Evolutionary conservation across 352 stramenopile species (phyloP).

Genomic region (Phytopythium boreale): DNA sequence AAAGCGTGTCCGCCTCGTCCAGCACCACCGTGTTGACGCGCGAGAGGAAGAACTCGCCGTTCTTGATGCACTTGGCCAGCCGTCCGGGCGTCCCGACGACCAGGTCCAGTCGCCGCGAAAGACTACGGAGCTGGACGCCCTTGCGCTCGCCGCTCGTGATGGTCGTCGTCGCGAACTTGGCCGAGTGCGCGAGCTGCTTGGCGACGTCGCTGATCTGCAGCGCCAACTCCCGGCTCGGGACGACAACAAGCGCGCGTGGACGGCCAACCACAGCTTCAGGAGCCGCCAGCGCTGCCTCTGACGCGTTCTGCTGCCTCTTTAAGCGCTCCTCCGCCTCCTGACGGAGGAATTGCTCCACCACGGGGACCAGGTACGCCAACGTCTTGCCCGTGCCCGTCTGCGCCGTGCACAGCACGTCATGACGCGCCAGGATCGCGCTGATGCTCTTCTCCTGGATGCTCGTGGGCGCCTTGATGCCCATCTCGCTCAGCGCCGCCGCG

Average conservation of each 20-base stretch:
- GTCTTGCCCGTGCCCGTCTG: slow-evolving; percentile 74
- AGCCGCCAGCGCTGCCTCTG: neutral
- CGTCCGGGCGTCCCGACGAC: slow-evolving; percentile 76
- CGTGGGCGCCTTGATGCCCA: slow-evolving; percentile 41
- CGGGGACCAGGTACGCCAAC: slow-evolving; percentile 53
- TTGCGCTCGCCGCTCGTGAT: slow-evolving; percentile 70
- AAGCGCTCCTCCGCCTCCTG: slow-evolving; percentile 24
- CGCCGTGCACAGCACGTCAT: slow-evolving; percentile 60
- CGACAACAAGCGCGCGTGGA: slow-evolving; percentile 49
- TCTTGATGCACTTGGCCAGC: slow-evolving; percentile 68
- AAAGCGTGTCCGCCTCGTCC: slow-evolving; percentile 78
- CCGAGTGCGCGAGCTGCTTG: slow-evolving; percentile 59
- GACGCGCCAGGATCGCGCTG: slow-evolving; percentile 33
- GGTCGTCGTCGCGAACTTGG: slow-evolving; percentile 63
- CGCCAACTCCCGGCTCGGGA: slow-evolving; percentile 68
- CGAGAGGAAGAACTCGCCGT: slow-evolving; percentile 77
- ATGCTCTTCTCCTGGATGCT: slow-evolving; percentile 60
- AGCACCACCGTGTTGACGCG: slow-evolving; percentile 62
- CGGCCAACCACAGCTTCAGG: slow-evolving; percentile 22
- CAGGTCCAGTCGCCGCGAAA: slow-evolving; percentile 49
- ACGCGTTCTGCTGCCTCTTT: neutral
- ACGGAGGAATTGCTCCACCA: slow-evolving; percentile 51
- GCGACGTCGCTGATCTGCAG: slow-evolving; percentile 66
- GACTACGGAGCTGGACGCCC: slow-evolving; percentile 56
- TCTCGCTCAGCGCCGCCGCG: slow-evolving; percentile 40